phyloP scores from a whole-genome alignment of 202 grass and related monocot species.

The Elaeis oleifera region DNA sequence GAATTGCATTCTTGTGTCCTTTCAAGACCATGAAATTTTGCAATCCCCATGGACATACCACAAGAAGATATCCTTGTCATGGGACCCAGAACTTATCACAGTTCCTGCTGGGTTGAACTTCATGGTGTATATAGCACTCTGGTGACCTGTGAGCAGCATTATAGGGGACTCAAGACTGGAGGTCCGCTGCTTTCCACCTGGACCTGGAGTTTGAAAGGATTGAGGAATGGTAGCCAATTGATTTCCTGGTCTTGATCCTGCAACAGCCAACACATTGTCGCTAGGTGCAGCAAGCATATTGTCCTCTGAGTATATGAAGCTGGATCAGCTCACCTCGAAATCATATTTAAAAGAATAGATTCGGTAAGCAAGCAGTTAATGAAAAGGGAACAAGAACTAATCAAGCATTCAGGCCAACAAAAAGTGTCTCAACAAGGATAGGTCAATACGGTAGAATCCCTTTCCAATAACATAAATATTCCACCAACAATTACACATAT shows the following conservation, averaged over 20 bases:
- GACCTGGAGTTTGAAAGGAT: slow-evolving; percentile 35
- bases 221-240: slow-evolving; percentile 50
- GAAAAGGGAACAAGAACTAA: too few species aligned
- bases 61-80: slow-evolving; percentile 95
- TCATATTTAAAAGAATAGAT: too few species aligned
- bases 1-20: slow-evolving; percentile 90
- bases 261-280: slow-evolving; percentile 67
- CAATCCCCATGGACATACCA: slow-evolving; percentile 99
- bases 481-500: too few species aligned
- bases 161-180: slow-evolving; percentile 85
- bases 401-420: too few species aligned
- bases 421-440: too few species aligned
- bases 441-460: too few species aligned
- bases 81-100: slow-evolving; percentile 76
- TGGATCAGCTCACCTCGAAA: too few species aligned
- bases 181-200: slow-evolving; percentile 69
- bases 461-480: too few species aligned
- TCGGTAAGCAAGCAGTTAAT: too few species aligned
- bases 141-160: slow-evolving; percentile 91
- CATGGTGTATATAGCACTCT: slow-evolving; percentile 80
- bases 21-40: slow-evolving; percentile 96
- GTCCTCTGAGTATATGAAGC: background rate
- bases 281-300: slow-evolving; percentile 59
- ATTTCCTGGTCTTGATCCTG: slow-evolving; percentile 50
- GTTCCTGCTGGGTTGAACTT: slow-evolving; percentile 99